These are phyloP conservation scores for Fusarium avenaceum DNA, from an alignment of 2,329 filamentous ascomycete genomes.

Conservation along the genomic window DNA sequence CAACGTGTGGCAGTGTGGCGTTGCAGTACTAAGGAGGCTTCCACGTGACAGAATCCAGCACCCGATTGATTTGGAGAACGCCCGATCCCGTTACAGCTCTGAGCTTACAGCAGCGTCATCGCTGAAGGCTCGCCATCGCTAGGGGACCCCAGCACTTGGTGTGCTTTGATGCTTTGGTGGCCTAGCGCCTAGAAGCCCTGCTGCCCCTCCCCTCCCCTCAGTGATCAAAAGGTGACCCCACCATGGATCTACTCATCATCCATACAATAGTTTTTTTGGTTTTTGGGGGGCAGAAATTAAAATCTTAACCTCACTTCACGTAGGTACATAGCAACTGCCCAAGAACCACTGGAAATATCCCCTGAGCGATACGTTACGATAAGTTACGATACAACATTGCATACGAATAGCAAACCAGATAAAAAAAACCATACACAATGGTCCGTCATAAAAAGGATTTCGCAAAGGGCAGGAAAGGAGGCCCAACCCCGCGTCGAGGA, in stretches of 20 bases:
- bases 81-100: background rate
- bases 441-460: conserved; percentile 96
- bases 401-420: background rate
- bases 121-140: background rate
- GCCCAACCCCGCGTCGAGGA: conserved; percentile 65
- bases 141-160: conserved; percentile 18
- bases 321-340: background rate
- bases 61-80: background rate
- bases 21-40: background rate
- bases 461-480: conserved; percentile 78
- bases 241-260: conserved; percentile 30
- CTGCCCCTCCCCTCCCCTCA: conserved; percentile 40
- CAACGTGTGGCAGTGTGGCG: conserved; percentile 21
- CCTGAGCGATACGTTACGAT: background rate
- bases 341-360: background rate
- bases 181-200: background rate
- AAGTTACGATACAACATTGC: background rate
- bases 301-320: conserved; percentile 13
- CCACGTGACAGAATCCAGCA: conserved; percentile 1
- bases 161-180: background rate
- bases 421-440: conserved; percentile 64
- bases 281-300: conserved; percentile 26
- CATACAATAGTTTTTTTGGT: background rate
- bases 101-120: conserved; percentile 11
- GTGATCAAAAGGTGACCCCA: conserved; percentile 22